Conservation (phyloP, 345 rosid genomes). For the Sapria himalayana region DNA sequence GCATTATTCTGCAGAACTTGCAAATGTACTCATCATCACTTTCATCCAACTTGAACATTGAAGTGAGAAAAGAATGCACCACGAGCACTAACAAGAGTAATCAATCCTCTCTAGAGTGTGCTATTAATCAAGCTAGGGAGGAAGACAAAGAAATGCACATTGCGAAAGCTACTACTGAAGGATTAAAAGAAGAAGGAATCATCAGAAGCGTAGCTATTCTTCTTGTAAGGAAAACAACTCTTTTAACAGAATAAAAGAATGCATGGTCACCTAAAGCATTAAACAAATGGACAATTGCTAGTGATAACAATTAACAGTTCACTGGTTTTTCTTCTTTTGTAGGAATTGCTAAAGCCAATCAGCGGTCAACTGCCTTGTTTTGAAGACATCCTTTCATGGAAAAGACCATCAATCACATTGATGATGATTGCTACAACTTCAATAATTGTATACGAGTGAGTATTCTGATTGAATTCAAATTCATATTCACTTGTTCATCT, state of each 20-base stretch:
- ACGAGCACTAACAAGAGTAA: conserved; percentile 7
- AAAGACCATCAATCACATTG: conserved; percentile 30
- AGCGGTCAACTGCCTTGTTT: conserved; percentile 20
- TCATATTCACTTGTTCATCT: not conserved
- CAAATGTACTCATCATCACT: conserved; percentile 25
- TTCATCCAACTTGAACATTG: conserved; percentile 11
- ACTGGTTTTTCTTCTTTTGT: conserved; percentile 8
- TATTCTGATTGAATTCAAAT: not conserved
- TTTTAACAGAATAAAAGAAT: too few relatives aligned
- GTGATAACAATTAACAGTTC: too few relatives aligned
- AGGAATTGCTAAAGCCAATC: conserved; percentile 65
- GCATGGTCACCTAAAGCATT: too few relatives aligned
- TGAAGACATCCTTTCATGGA: conserved; percentile 35
- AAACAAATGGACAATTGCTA: too few relatives aligned
- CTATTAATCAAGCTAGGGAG: conserved; percentile 32
- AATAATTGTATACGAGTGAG: conserved; percentile 39
- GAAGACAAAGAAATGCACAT: conserved; percentile 33
- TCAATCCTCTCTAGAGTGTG: conserved; percentile 26
- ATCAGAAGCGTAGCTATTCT: conserved; percentile 38
- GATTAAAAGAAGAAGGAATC: conserved; percentile 60
- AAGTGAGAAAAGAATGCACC: conserved; percentile 11
- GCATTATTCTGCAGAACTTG: conserved; percentile 47
- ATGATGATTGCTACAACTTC: conserved; percentile 11
- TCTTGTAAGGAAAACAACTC: too few relatives aligned
- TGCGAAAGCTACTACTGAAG: conserved; percentile 47